Evolutionary conservation across 495 filamentous ascomycete species (phyloP), one percentile per base, ranked within the genome.

Genomic region (Hypomontagnella monticulosa): DNA sequence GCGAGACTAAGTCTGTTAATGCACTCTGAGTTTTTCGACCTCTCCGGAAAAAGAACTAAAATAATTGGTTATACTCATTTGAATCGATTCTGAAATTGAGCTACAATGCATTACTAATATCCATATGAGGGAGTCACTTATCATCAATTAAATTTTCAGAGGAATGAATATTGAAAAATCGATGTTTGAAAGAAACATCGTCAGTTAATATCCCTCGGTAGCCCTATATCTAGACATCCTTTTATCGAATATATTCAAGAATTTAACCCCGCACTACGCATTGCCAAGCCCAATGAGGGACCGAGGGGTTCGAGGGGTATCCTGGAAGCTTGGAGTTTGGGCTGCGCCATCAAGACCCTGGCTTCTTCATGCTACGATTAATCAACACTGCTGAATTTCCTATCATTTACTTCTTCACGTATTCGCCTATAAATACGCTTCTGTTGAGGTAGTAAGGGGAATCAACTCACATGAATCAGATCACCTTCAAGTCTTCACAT

Each of bases 221-320:
- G 5, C n/a, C 11, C 12, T 38, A 10, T 40, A 27, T 4, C 7
- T 40, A 11, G n/a, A n/a, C n/a, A n/a, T 20, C 40, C 11, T 19
- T 4, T 23, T 61, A 44, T 37, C 37, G 37, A 5, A 16, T 27
- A 32, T 32, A 60, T 60, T 41, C 62, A 49, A 4, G 4, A 48
- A 53, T 16, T 33, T 32, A 34, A 43, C 57, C 63, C 57, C 63
- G 50, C 63, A 56, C 51, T 43, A 48, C 40, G 63, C 33, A 49
- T 40, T 54, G 37, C 42, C 40, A 20, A 11, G 8, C 9, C 36
- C n/a, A 14, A 38, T 11, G 36, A 14, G 36, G 30, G 47, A 10
- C 47, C 30, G 18, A 42, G 23, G 23, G 23, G 23, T 27, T 66
- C 36, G 63, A 57, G 63, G 63, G 63, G 63, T 38, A 66, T 66